Percentiles rank a stretch among this genome's conserved stretches.
These are phyloP conservation scores for Rugosomyces carneus DNA, from an alignment of 1,284 basidiomycete genomes.

Conservation along the genomic window DNA sequence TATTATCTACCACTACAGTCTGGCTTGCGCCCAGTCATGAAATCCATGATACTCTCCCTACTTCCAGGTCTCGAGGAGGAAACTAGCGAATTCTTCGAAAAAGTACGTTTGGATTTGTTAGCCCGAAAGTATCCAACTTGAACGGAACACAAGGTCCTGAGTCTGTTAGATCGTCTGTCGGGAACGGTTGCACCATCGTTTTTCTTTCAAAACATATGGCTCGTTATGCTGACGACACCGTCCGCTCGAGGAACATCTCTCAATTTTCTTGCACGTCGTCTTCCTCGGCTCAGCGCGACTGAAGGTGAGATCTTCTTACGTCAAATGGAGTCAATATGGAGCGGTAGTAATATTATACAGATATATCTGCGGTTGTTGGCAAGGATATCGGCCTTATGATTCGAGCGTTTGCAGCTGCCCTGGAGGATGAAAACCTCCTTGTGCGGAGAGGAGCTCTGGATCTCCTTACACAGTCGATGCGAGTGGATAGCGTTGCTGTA, in stretches of 20 bases:
- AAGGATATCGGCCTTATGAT: constrained; percentile 90
- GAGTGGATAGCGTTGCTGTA: constrained; percentile 66
- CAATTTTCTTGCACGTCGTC: constrained; percentile 78
- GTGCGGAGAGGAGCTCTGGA: constrained; percentile 82
- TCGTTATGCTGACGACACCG: constrained; percentile 89
- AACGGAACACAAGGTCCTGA: constrained; percentile 55
- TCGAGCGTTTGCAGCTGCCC: constrained; percentile 80
- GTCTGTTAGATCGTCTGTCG: constrained; percentile 77
- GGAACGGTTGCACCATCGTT: constrained; percentile 79
- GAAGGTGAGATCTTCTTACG: constrained; percentile 46
- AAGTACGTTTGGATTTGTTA: constrained; percentile 41
- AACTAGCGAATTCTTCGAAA: constrained; percentile 94
- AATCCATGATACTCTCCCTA: constrained; percentile 89
- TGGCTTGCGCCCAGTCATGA: constrained; percentile 84
- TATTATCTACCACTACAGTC: constrained; percentile 86
- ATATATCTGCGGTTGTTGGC: constrained; percentile 71
- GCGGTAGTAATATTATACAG: constrained; percentile 29
- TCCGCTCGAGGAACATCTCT: constrained; percentile 81
- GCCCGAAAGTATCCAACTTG: neutral
- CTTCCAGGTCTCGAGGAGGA: constrained; percentile 95
- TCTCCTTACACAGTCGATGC: constrained; percentile 70
- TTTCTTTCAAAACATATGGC: constrained; percentile 94
- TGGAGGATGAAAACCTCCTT: constrained; percentile 87
- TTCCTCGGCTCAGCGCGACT: constrained; percentile 63
- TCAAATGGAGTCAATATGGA: neutral